Base-by-base conservation (phyloP, 345 rosid genomes). In the Turnera subulata region DNA sequence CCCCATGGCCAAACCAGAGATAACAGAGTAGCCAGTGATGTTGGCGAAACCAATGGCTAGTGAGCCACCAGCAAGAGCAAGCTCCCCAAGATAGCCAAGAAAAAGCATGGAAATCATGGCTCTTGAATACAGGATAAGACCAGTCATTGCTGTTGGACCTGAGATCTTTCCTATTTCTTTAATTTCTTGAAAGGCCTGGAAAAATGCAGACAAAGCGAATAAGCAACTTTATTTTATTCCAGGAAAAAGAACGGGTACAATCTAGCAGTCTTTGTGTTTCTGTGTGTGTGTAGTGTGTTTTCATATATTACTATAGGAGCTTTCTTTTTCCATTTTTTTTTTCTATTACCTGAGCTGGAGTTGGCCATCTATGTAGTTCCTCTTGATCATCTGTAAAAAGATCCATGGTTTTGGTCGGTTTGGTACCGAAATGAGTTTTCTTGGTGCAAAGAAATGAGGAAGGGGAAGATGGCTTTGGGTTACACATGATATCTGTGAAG, bases 51-150 rank as follows among this genome's bases (percentile, higher is more conserved):
- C 97, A 37, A 87, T 87, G 66, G 99, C 74, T 37, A 93, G 94
- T 35, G 99, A 89, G 44, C 99, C 99, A 8, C 90, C 97, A 2
- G 99, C 99, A 7, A 93, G 86, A 77, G 86, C 91, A 25, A 89
- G 86, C 72, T 93, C 90, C 1, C 99, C 99, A 13, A 93, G 96
- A 73, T 85, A 78, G n/a, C 97, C 99, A 0, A 93, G 91, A 62
- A 93, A 93, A 38, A 93, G 82, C 99, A 89, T 93, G 64, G 99
- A 93, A 82, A 93, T 93, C 91, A 89, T 73, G 43, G 97, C 86
- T 75, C 99, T 83, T 39, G 96, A 82, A 72, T 87, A 93, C 46
- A 89, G 73, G 61, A 93, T 82, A 11, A 93, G 82, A 42, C 97
- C 97, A 0, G 96, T 82, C 53, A 85, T 66, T 5, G 87, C 88